Base-by-base conservation (phyloP, 805 yeast genomes). In the Metschnikowia lachancei region DNA sequence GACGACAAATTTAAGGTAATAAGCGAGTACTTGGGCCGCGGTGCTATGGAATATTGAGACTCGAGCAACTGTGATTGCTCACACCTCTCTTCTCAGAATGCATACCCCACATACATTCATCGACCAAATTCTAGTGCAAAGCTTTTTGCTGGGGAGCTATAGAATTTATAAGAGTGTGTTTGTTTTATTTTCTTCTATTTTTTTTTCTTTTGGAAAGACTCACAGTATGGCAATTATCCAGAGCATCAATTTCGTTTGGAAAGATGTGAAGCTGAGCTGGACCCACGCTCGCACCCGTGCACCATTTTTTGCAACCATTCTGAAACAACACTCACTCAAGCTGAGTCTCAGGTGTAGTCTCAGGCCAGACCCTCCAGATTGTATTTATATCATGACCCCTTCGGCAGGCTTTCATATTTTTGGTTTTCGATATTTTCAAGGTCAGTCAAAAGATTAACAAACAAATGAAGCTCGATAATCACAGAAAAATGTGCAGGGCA, bases 1-100 rank as follows among this genome's bases (percentile, higher is more conserved):
- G 68, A 67, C 2, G 87, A 85, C 54, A 77, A 87, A 53, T 84
- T 91, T 63, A 84, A 81, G 58, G 83, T 83, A 3, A 77, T 92
- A 43, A 77, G 85, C 48, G 95, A 88, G 45, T 91, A 84, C 62
- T 77, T 91, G 37, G 96, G 97, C 1, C 78, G 90, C 47, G 99
- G 99, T 1, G 92, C 85, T 0, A 77, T 91, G 80, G 88, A 83
- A 40, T 14, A 26, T 26, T 26, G 12, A 26, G 28, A 26, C 12
- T 9, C n/a, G n/a, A n/a, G n/a, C n/a, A n/a, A 26, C 28, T 26
- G 28, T 3, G 28, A 26, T 12, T 26, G 28, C 12, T 3, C 11
- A 3, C 28, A 26, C 28, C 28, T 9, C 28, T 26, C 28, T 26
- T 26, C 6, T 26, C 28, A 3, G 28, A 12, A 26, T 12, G 28